Percentiles rank a stretch among this genome's conserved stretches.
phyloP scores from a whole-genome alignment of 305 asterid species.

The Fraxinus albicans region DNA sequence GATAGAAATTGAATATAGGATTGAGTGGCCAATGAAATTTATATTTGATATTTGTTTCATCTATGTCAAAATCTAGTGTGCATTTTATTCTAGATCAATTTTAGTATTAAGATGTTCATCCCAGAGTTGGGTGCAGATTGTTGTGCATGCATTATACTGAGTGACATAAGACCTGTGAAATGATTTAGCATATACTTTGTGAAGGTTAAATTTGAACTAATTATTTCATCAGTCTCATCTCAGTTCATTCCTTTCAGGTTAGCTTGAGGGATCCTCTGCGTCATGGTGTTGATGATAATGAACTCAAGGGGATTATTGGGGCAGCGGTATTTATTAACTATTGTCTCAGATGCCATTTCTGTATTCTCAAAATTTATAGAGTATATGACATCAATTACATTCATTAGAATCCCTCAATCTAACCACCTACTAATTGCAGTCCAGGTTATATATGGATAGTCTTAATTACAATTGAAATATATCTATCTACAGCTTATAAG shows the following conservation, averaged over 20 bases:
- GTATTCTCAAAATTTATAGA: no score
- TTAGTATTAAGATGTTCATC: not conserved
- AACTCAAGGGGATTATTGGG: conserved; percentile 72
- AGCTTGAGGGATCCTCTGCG: conserved; percentile 96
- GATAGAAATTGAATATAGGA: not conserved
- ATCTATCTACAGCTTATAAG: no score
- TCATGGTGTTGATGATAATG: conserved; percentile 69
- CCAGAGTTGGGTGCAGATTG: not conserved
- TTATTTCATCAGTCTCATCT: not conserved
- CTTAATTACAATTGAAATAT: no score
- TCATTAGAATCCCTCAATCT: no score
- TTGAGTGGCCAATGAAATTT: not conserved
- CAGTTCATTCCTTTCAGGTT: conserved; percentile 52
- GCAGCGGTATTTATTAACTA: conserved; percentile 59
- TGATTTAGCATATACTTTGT: not conserved
- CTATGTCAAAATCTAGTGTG: not conserved
- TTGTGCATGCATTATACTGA: not conserved
- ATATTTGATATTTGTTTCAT: not conserved
- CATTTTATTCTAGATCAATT: not conserved
- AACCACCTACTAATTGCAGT: no score
- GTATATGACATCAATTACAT: no score
- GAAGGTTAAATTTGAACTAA: conserved; percentile 1
- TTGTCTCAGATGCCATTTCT: no score
- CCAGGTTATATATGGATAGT: no score
- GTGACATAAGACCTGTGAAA: not conserved